Conservation (phyloP, 2,329 filamentous ascomycete genomes). For the Beauveria varroae region DNA sequence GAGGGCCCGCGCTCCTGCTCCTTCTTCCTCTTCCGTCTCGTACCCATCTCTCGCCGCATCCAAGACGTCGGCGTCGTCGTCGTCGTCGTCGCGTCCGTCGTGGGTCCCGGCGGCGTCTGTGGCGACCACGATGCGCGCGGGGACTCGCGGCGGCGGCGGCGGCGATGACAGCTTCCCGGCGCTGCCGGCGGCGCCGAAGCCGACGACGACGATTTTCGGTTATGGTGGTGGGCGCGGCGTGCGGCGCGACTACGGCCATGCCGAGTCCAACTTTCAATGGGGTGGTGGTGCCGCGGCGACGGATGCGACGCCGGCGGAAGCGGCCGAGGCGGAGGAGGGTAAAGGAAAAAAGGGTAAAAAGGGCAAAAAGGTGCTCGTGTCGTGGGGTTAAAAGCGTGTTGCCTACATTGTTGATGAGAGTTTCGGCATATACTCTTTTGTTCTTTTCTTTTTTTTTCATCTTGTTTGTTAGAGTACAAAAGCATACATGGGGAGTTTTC, state of each 20-base stretch:
- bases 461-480: background rate
- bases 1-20: constrained; percentile 16
- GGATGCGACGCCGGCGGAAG: constrained; percentile 22
- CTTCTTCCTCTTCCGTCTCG: constrained; percentile 22
- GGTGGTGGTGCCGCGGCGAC: constrained; percentile 27
- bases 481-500: constrained; percentile 1
- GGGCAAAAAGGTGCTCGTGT: constrained; percentile 44
- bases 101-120: constrained; percentile 18
- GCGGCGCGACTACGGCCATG: constrained; percentile 42
- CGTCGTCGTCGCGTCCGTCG: constrained; percentile 11
- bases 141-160: constrained; percentile 21
- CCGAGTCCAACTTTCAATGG: constrained; percentile 49
- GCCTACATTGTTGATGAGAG: background rate
- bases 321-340: constrained; percentile 20
- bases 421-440: background rate
- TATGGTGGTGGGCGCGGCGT: constrained; percentile 49
- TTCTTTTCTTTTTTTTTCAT: background rate
- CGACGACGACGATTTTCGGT: constrained; percentile 53
- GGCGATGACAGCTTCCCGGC: constrained; percentile 69
- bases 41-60: constrained; percentile 32
- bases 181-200: constrained; percentile 69
- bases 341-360: constrained; percentile 54
- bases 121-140: constrained; percentile 8
- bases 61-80: background rate
- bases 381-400: constrained; percentile 42